Conservation (phyloP, 108 stramenopile species). For the Epipyxis sp. region DNA sequence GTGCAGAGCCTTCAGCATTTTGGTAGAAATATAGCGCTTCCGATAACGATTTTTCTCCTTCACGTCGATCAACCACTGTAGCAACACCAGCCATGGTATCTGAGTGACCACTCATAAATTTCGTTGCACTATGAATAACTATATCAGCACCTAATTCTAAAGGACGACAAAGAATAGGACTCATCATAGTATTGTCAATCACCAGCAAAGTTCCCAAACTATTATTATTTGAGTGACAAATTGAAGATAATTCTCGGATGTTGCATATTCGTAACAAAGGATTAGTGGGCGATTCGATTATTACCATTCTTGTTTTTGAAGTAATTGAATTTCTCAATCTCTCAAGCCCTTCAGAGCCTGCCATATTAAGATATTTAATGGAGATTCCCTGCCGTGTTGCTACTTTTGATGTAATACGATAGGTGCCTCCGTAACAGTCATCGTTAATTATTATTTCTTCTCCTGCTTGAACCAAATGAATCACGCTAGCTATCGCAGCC, state of each 20-base stretch:
- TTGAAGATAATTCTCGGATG: slow-evolving; percentile 23
- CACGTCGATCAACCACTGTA: slow-evolving; percentile 30
- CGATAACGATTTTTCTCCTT: slow-evolving; percentile 1
- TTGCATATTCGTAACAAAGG: slow-evolving; percentile 36
- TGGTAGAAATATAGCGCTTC: slow-evolving; percentile 14
- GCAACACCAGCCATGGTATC: slow-evolving; percentile 39
- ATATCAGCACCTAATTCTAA: slow-evolving; percentile 42
- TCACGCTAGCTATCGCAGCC: slow-evolving; percentile 38
- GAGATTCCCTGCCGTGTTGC: background rate
- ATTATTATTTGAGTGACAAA: background rate
- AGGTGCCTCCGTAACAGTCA: slow-evolving; percentile 42
- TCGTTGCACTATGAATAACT: slow-evolving; percentile 41
- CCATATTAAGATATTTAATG: slow-evolving; percentile 6
- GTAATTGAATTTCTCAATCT: slow-evolving; percentile 5
- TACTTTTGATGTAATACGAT: slow-evolving; percentile 19
- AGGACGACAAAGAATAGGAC: slow-evolving; percentile 35
- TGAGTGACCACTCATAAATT: slow-evolving; percentile 41
- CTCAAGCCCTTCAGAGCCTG: slow-evolving; percentile 19
- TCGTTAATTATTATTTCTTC: slow-evolving; percentile 29
- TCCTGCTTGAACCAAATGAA: slow-evolving; percentile 22
- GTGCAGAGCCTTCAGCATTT: slow-evolving; percentile 38
- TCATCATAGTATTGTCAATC: slow-evolving; percentile 41
- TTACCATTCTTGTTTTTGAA: slow-evolving; percentile 1
- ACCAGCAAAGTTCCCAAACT: slow-evolving; percentile 15
- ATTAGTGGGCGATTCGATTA: slow-evolving; percentile 43